Base-by-base conservation (phyloP, 805 yeast genomes). In the Zygotorulaspora sp. region DNA sequence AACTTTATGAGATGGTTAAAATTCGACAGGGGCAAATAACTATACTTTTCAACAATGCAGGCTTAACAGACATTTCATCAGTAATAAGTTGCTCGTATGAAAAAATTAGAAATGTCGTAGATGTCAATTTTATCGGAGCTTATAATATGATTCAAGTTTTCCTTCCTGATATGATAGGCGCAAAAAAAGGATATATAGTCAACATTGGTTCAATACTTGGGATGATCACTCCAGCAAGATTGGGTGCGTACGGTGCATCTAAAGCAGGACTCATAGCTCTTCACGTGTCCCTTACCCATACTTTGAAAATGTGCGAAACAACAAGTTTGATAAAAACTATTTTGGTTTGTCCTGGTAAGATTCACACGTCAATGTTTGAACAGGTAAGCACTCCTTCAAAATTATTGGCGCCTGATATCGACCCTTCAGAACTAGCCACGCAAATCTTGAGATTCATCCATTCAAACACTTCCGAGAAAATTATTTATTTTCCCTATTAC, bases 161-260 rank as follows among this genome's bases (percentile, higher is more conserved):
- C 49, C 62, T 89, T 10, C 95, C 96, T 0, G 75, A 64, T 27
- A 85, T 90, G 90, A 45, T 84, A 2, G 56, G 48, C 14, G 43
- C 55, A 14, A 66, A 70, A 40, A 65, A 90, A 30, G 96, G 97
- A 0, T 83, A 78, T 55, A 70, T 90, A 14, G 78, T 89, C 21
- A 84, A 88, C 2, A 68, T 90, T 26, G 86, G 94, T 0, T 86
- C 96, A 0, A 88, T 85, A 0, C 66, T 90, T 38, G 97, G 96
- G 0, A 79, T 81, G 46, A 71, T 84, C 68, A 73, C 92, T 0
- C 97, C 97, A 0, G 89, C 95, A 7, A 68, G 82, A 15, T 67
- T 86, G 40, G 67, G 77, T 38, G 83, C 83, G 0, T 90, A 90
- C 55, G 96, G 96, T 0, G 96, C 97, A 0, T 75, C 95, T 11